These are phyloP conservation scores for Botryotinia narcissicola DNA, from an alignment of 2,329 filamentous ascomycete species.

Conservation along the genomic window DNA sequence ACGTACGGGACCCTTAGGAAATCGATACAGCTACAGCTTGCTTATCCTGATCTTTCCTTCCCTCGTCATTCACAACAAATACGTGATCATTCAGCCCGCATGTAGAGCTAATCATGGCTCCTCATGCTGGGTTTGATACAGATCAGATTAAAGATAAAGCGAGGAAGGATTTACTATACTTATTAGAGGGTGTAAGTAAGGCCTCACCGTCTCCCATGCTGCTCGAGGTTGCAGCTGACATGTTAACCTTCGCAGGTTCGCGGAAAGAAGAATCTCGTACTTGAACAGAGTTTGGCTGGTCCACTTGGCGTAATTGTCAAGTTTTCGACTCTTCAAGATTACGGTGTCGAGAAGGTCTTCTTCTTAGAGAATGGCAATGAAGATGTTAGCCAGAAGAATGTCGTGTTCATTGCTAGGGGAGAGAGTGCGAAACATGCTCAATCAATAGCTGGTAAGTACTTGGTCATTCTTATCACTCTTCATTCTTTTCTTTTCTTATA, in stretches of 20 bases:
- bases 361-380: constrained; percentile 94
- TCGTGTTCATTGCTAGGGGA: constrained; percentile 88
- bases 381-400: constrained; percentile 90
- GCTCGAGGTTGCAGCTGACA: constrained; percentile 37
- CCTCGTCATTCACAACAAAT: constrained; percentile 6
- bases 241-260: constrained; percentile 64
- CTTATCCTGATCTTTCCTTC: neutral
- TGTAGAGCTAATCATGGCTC: constrained; percentile 64
- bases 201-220: constrained; percentile 27
- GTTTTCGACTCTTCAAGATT: constrained; percentile 91
- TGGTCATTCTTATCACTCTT: constrained; percentile 25
- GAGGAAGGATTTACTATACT: constrained; percentile 81
- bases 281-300: constrained; percentile 86
- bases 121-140: constrained; percentile 68
- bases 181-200: constrained; percentile 88
- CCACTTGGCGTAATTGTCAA: constrained; percentile 90
- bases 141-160: constrained; percentile 77
- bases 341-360: constrained; percentile 97
- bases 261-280: constrained; percentile 96
- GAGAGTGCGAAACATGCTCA: constrained; percentile 84
- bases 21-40: constrained; percentile 9
- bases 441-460: constrained; percentile 73
- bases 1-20: constrained; percentile 29
- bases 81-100: constrained; percentile 37
- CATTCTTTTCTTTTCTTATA: neutral